Conservation (phyloP, 768 basidiomycete species). For the Hortiboletus campestris region DNA sequence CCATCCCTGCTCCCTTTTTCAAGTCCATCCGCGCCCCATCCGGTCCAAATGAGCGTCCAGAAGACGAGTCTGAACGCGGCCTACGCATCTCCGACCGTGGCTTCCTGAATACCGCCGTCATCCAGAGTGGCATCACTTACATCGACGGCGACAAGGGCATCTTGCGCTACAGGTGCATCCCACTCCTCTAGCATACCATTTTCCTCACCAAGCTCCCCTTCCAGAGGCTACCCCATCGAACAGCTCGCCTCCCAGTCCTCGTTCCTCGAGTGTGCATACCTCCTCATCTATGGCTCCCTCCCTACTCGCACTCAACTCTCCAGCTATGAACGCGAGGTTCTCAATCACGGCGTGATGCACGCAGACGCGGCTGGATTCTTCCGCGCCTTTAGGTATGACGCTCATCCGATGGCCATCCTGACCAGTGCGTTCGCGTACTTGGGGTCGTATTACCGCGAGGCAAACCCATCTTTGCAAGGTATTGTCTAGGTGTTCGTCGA, state of each 20-base stretch:
- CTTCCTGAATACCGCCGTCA: constrained; percentile 80
- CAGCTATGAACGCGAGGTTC: constrained; percentile 70
- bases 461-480: constrained; percentile 87
- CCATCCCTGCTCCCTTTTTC: constrained; percentile 77
- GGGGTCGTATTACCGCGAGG: constrained; percentile 84
- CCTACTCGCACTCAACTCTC: constrained; percentile 60
- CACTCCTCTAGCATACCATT: not conserved
- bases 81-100: constrained; percentile 77
- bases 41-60: constrained; percentile 60
- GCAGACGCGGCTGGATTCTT: constrained; percentile 69
- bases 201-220: not conserved
- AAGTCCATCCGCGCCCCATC: constrained; percentile 65
- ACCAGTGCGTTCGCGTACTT: constrained; percentile 86
- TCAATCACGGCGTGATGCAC: constrained; percentile 71
- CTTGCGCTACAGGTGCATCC: constrained; percentile 65
- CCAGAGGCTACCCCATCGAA: constrained; percentile 89
- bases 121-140: constrained; percentile 79
- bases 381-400: constrained; percentile 80
- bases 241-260: constrained; percentile 78
- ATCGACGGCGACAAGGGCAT: constrained; percentile 90
- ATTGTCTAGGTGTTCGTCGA: not conserved
- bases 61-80: constrained; percentile 83
- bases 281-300: constrained; percentile 84
- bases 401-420: constrained; percentile 90
- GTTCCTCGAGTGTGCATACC: constrained; percentile 81